phyloP scores from a whole-genome alignment of 2,329 filamentous ascomycete species.

The Phyllosticta citriasiana region DNA sequence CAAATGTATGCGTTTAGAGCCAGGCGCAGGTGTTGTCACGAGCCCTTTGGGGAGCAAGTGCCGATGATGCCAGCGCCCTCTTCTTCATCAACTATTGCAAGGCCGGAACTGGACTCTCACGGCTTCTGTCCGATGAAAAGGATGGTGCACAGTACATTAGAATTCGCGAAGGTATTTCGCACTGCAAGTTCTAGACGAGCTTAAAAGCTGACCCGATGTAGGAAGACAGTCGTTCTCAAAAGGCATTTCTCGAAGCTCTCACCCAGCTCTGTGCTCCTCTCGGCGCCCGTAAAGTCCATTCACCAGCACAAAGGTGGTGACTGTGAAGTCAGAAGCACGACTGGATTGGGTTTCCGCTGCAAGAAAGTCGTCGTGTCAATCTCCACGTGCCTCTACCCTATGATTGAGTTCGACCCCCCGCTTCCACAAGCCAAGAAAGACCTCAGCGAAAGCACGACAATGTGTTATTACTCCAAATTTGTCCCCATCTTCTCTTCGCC shows the following conservation, averaged over 20 bases:
- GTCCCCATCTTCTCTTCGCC: constrained; percentile 38
- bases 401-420: background rate
- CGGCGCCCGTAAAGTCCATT: constrained; percentile 23
- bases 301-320: constrained; percentile 14
- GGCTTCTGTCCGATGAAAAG: background rate
- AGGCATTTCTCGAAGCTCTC: constrained; percentile 28
- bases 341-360: constrained; percentile 25
- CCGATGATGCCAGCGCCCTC: constrained; percentile 3
- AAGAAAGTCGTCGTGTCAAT: constrained; percentile 40
- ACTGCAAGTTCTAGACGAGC: background rate
- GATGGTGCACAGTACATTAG: constrained; percentile 2
- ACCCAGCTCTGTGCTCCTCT: constrained; percentile 19
- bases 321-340: constrained; percentile 18
- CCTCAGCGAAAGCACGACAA: background rate
- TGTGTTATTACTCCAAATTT: constrained; percentile 43
- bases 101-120: background rate
- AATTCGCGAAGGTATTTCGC: background rate
- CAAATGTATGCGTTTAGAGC: background rate
- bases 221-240: constrained; percentile 14
- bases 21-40: background rate
- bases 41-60: background rate
- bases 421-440: background rate
- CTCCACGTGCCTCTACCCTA: constrained; percentile 33
- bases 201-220: background rate
- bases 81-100: constrained; percentile 3